A percentile compares a stretch with the other conserved stretches of the same genome.
phyloP scores from a whole-genome alignment of 2,329 filamentous ascomycete genomes.

The Microsporum audouinii region DNA sequence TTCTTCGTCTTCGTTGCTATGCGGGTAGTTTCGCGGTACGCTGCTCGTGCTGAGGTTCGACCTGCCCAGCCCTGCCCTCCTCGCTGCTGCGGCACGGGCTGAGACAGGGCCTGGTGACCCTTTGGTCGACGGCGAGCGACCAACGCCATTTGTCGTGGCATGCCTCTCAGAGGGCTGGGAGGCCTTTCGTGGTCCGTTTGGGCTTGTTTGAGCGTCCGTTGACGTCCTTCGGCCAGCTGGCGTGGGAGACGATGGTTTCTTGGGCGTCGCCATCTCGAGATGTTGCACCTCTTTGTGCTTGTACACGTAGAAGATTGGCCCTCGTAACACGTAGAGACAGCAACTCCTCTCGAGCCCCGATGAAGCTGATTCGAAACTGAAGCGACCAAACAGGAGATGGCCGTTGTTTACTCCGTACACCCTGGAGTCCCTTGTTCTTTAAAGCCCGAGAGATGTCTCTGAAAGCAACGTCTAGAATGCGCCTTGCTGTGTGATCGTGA shows the following conservation, averaged over 20 bases:
- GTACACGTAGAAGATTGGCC: not conserved
- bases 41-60: constrained; percentile 35
- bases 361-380: not conserved
- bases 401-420: not conserved
- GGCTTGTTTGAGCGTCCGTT: constrained; percentile 1
- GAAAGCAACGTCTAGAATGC: not conserved
- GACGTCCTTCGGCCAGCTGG: constrained; percentile 6
- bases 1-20: constrained; percentile 49
- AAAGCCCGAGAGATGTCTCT: no score
- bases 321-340: not conserved
- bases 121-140: constrained; percentile 55
- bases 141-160: constrained; percentile 37
- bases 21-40: constrained; percentile 36
- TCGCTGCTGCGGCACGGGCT: constrained; percentile 54
- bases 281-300: no score
- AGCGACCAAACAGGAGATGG: not conserved
- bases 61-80: constrained; percentile 41
- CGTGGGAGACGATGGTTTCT: constrained; percentile 8
- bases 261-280: constrained; percentile 9
- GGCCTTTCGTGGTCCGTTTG: constrained; percentile 25
- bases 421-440: no score
- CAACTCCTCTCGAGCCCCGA: not conserved
- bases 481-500: not conserved
- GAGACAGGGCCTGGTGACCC: constrained; percentile 47
- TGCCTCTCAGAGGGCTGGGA: constrained; percentile 38